A percentile compares a stretch with the other conserved stretches of the same genome.
Conservation (phyloP, 176 grass and related monocot genomes). For the Avena sativa region DNA sequence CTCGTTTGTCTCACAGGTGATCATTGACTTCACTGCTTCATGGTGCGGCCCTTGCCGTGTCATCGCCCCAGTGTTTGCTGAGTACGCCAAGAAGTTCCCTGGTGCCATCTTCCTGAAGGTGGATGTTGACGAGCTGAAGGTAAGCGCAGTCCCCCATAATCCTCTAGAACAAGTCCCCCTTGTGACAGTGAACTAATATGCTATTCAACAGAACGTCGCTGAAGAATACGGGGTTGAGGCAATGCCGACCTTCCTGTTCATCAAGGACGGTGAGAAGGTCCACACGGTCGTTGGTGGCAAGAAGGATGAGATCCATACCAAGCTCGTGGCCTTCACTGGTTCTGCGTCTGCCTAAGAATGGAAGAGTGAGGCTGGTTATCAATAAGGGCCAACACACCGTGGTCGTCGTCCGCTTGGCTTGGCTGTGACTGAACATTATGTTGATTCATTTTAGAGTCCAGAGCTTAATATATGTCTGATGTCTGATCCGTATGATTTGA, state of each 20-base stretch:
- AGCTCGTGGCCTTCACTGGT: conserved; percentile 13
- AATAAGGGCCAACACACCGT: background rate
- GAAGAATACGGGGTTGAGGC: conserved; percentile 48
- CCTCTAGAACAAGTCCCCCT: background rate
- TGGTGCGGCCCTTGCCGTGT: conserved; percentile 80
- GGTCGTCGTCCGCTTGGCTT: conserved; percentile 2
- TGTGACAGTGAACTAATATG: background rate
- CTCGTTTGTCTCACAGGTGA: conserved; percentile 43
- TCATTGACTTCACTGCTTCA: conserved; percentile 81
- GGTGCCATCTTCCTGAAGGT: conserved; percentile 67
- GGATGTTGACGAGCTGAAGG: conserved; percentile 81
- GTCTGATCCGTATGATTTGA: background rate
- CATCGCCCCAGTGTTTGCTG: conserved; percentile 59
- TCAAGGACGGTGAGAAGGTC: conserved; percentile 46
- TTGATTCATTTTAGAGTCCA: background rate
- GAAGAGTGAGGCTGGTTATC: background rate
- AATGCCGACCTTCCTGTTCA: conserved; percentile 68
- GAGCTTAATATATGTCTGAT: background rate
- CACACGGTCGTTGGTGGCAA: conserved; percentile 52
- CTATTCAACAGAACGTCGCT: conserved; percentile 43
- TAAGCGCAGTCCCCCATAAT: background rate
- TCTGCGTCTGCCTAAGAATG: conserved; percentile 24
- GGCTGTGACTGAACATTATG: background rate
- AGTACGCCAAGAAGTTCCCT: conserved; percentile 58
- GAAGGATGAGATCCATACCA: conserved; percentile 51